Base-by-base conservation (phyloP, 2,329 filamentous ascomycete genomes). In the Ciborinia camelliae region DNA sequence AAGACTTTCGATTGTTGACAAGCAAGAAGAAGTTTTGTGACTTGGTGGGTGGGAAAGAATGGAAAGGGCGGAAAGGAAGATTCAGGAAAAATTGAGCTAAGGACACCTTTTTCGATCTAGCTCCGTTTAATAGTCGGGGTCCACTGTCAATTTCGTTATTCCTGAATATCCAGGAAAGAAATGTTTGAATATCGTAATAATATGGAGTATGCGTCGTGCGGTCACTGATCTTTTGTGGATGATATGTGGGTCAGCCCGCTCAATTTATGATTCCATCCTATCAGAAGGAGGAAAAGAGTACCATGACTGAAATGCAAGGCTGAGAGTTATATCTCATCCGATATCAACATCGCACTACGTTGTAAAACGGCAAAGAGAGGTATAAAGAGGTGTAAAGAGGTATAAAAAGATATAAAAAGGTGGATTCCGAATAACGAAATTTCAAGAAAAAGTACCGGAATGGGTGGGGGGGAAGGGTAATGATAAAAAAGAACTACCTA, bases 11-110 rank as follows among this genome's bases (percentile, higher is more conserved):
- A 66, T 43, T 43, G 53, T 54, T 58, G 52, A 64, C 53, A 60
- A 39, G 18, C 47, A 60, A 35, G 35, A 64, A 43, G 54, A 53
- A 60, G 45, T 62, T 52, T 61, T 58, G 30, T 52, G 28, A 47
- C 47, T 62, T 51, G 54, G 47, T 60, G 55, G 43, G 55, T 35
- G 57, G 32, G 57, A 61, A 47, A 62, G 48, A 60, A 64, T 32
- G 26, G 62, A 45, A 64, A 64, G 62, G 30, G 54, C 62, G 58
- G 45, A 63, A 62, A n/a, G n/a, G 45, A 32, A 62, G 58, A 65
- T 50, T 41, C 50, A 41, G 20, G 58, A 55, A 62, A 55, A 65
- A 55, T 41, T 50, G 57, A 62, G 43, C 28, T 32, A 60, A 65
- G 41, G 63, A 55, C 26, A 54, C 39, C n/a, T 41, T 53, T 53